Base-by-base conservation (phyloP, 2,329 filamentous ascomycete genomes). In the Aspergillus bombycis region DNA sequence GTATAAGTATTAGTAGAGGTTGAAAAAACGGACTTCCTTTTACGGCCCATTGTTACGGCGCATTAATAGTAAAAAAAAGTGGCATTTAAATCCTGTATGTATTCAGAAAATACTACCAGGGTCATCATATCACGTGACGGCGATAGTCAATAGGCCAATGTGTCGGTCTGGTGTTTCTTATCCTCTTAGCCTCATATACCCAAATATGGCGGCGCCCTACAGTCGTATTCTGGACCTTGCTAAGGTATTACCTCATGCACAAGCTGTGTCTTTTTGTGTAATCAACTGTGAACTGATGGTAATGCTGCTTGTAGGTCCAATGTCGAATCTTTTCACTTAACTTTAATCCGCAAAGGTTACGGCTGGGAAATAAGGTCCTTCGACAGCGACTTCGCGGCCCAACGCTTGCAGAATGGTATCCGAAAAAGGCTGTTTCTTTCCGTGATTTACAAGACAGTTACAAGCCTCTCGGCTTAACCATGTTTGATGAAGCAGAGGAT, bases 251-350 rank as follows among this genome's bases (percentile, higher is more conserved):
- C 21, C 12, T 50, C 32, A 7, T 28, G n/a, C 19, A 52, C 45
- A 16, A n/a, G 28, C 26, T 6, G 28, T 52, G 16, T 11, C 4
- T 12, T 23, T 19, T 1, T n/a, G 16, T n/a, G 10, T 10, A 21
- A 26, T 19, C 23, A 34, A 56, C 2, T 54, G 11, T 12, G 34
- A 48, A 56, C 21, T 21, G 57, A 41, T 21, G 12, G n/a, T 62
- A 19, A 30, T 28, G n/a, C 50, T 53, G 26, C 48, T 26, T 30
- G 21, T 72, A 97, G 94, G 86, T 87, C 75, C 93, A 94, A 90
- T 97, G 93, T 85, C 88, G 89, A 77, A 88, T 98, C 82, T 99
- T 98, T 84, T 90, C 89, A 74, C 92, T 91, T 57, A 94, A 90
- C 59, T 98, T 89, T 84, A 99, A 99, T 80, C 95, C 95, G 30